Evolutionary conservation across 2,329 filamentous ascomycete genomes (phyloP), one percentile per base, ranked within the genome.

Genomic region (Leptoxyphium fumago): DNA sequence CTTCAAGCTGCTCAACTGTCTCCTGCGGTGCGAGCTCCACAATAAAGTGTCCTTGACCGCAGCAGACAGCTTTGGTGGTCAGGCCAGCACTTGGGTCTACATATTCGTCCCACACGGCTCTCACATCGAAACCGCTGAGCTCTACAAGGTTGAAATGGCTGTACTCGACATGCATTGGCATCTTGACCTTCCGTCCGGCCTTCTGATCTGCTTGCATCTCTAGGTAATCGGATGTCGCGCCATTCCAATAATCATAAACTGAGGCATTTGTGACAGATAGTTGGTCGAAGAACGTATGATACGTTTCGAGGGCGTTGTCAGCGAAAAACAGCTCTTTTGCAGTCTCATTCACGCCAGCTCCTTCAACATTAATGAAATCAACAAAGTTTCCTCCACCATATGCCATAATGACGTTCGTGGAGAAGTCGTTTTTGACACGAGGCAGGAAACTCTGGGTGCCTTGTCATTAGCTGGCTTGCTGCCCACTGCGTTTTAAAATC

Each of bases 211-310:
- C 26, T 13, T 36, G 10, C 44, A 43, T 36, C 10, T 42, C 26
- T n/a, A 42, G 18, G 41, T 43, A 44, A 26, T 48, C 46, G 10
- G 21, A 28, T 8, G 38, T 42, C 14, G 46, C 44, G 13, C 41
- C 46, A 41, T 29, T 38, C 21, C 34, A 14, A 26, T 48, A 48
- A 32, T 48, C 46, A 11, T 15, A 41, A 13, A 48, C 44, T 6
- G 43, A 45, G 7, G 46, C 44, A 29, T 48, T 48, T 13, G 46
- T 48, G 2, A 48, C 46, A 14, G 44, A 48, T n/a, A 46, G 28
- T 36, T 48, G 46, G 29, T 48, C 39, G 17, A 44, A 46, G 41
- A 48, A 48, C 21, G 38, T 48, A 32, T 42, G 39, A 29, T 47
- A 47, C 10, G 29, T 36, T 15, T 18, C 17, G 17, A 21, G 17